Conservation (phyloP, 805 yeast species). For the Yamadazyma phyllophila region DNA sequence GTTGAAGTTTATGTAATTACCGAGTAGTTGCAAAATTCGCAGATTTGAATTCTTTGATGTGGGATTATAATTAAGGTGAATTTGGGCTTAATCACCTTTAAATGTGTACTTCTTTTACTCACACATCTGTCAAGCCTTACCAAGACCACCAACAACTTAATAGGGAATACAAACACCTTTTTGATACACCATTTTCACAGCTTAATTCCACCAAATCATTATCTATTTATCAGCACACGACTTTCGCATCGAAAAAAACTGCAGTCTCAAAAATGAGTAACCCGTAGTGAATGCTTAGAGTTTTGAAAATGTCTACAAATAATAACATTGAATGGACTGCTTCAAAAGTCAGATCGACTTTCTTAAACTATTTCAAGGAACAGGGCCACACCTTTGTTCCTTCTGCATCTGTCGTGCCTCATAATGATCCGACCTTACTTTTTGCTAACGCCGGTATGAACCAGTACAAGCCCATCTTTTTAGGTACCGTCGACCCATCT, state of each 20-base stretch:
- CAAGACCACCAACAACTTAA: too few species aligned
- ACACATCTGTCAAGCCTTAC: too few species aligned
- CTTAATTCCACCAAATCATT: too few species aligned
- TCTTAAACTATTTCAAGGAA: constrained; percentile 71
- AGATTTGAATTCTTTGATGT: too few species aligned
- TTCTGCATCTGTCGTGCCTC: constrained; percentile 93
- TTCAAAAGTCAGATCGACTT: constrained; percentile 72
- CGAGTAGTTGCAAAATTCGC: not conserved
- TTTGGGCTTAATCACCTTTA: too few species aligned
- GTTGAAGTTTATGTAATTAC: too few species aligned
- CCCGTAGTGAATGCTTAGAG: constrained; percentile 16
- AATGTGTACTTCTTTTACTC: too few species aligned
- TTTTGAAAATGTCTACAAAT: constrained; percentile 21
- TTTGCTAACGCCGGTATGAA: constrained; percentile 99
- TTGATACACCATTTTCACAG: too few species aligned
- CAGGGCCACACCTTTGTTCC: constrained; percentile 79
- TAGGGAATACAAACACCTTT: too few species aligned
- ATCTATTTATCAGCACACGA: not conserved
- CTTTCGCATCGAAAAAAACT: constrained; percentile 5
- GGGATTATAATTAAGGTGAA: too few species aligned
- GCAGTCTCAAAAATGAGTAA: not conserved
- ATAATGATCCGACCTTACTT: constrained; percentile 93
- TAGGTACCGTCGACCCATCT: constrained; percentile 96
- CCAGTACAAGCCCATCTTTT: constrained; percentile 95
- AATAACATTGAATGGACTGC: constrained; percentile 37